Base-by-base conservation (phyloP, 2,329 filamentous ascomycete species). In the Diaporthe capsici region DNA sequence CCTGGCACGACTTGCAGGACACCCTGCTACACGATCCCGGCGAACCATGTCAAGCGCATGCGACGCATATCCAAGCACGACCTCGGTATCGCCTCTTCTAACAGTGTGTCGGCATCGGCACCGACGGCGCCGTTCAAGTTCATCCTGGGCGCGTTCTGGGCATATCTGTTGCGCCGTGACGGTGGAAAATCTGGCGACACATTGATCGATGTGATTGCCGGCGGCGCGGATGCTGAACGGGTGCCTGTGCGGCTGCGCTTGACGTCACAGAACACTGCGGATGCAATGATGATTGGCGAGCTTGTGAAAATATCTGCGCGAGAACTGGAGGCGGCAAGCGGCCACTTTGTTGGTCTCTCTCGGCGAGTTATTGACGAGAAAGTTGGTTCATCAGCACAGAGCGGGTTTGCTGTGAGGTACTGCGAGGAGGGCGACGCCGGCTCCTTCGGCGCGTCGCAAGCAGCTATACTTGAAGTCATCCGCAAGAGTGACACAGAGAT, bases 41-140 rank as follows among this genome's bases (percentile, higher is more conserved):
- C 47, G 1, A 53, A 68, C 22, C 65, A 53, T 1, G 65, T 68
- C 15, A 53, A 22, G 47, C 65, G 65, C 8, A 68, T 68, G 65
- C 51, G 28, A 34, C 65, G 65, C 22, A 10, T 68, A 22, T 53
- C 31, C 65, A 68, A 68, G n/a, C 47, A 53, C 22, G 65, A 68
- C 9, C 65, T 68, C 13, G 34, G 13, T 34, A 68, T 68, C 13
- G 12, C 65, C 4, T 68, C 65, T 22, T 13, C 42, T 20, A 15
- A 17, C 17, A 49, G 25, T 17, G 10, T 8, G 20, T 31, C 65
- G 4, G 47, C 12, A 10, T 20, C 34, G 12, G 13, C n/a, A 28
- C 7, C 49, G 8, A 22, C n/a, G 0, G 25, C 39, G 8, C 39
- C 60, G 15, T 53, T 68, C 47, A 68, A 39, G 15, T 68, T 53